Evolutionary conservation across 371 early-diverging fungal species (phyloP), one percentile per base, ranked within the genome.

Genomic region (Apophysomyces ossiformis): DNA sequence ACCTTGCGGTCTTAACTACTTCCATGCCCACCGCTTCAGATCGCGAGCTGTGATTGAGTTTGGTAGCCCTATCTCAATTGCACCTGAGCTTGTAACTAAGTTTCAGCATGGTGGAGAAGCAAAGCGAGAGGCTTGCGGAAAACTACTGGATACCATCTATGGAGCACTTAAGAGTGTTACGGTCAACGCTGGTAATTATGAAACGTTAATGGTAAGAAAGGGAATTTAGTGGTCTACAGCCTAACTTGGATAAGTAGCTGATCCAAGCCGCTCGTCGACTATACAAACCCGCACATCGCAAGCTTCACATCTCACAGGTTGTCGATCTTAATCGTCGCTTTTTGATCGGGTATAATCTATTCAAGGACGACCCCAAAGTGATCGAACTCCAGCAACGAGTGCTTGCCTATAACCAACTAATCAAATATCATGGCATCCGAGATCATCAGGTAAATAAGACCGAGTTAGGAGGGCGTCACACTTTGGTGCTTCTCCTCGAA

Each of bases 21-120:
- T 98, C 77, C 94, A 99, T 76, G 93, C 98, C 4, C 92, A 97
- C 79, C 90, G 92, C 65, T 98, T 98, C 84, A 89, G 98, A 26
- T 96, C 97, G 15, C 85, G 97, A 60, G 98, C 98, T 15, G 97
- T 97, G 5, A 91, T 98, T 63, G 98, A 99, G 73, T 99, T 93
- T 82, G 98, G 99, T 15, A 89, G 92, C 21, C 96, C 96, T 0
- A 89, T 99, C 62, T 84, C 87, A 0, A 84, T 99, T 4, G 71
- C 91, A 1, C 71, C 74, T 7, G 94, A 94, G 61, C 73, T 94
- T 36, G 95, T 99, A 2, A 91, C 91, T 35, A 77, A 87, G 74
- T 99, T 91, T 81, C 90, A 87, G 60, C 69, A 73, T 37, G 98
- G 98, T 43, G 99, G 98, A 4, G 67, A 76, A 0, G 87, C 85